Conservation (phyloP, 2,329 filamentous ascomycete species). For the Alternaria incomplexa region DNA sequence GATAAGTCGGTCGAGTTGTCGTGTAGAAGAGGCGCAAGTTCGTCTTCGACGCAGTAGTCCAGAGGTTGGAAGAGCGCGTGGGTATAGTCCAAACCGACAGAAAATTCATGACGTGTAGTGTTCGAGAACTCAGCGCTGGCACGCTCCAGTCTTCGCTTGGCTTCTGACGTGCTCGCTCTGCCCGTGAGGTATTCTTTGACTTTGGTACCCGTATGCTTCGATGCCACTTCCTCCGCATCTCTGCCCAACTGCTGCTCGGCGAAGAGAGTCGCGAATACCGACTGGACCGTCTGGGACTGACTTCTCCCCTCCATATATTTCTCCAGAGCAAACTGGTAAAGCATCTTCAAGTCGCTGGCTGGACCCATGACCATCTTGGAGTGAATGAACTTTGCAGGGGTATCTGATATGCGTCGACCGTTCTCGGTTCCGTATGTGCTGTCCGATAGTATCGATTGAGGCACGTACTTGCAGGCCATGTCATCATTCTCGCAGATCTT, state of each 20-base stretch:
- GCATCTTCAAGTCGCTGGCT: conserved; percentile 54
- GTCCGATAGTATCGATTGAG: conserved; percentile 57
- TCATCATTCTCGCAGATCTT: conserved; percentile 60
- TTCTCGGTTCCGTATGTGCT: conserved; percentile 57
- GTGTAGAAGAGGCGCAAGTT: conserved; percentile 36
- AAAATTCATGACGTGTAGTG: conserved; percentile 56
- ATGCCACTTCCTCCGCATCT: conserved; percentile 42
- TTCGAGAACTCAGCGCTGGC: conserved; percentile 34
- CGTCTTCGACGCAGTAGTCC: conserved; percentile 30
- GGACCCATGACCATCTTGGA: conserved; percentile 59
- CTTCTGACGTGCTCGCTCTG: conserved; percentile 47
- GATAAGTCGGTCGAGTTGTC: conserved; percentile 47
- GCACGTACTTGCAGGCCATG: conserved; percentile 60
- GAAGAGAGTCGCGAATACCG: conserved; percentile 59
- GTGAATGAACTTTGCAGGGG: conserved; percentile 54
- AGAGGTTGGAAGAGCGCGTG: conserved; percentile 55
- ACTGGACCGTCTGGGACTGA: conserved; percentile 48
- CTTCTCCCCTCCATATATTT: conserved; percentile 45
- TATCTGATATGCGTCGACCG: conserved; percentile 35
- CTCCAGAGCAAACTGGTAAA: conserved; percentile 53
- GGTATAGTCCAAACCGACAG: conserved; percentile 60
- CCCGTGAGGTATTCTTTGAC: conserved; percentile 27
- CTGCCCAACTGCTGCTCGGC: conserved; percentile 61
- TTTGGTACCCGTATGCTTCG: conserved; percentile 16
- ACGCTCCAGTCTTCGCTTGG: conserved; percentile 19